Percentiles rank a stretch among this genome's conserved stretches.
phyloP scores from a whole-genome alignment of 169 alveolate genomes.

The Perkinsus marinus region DNA sequence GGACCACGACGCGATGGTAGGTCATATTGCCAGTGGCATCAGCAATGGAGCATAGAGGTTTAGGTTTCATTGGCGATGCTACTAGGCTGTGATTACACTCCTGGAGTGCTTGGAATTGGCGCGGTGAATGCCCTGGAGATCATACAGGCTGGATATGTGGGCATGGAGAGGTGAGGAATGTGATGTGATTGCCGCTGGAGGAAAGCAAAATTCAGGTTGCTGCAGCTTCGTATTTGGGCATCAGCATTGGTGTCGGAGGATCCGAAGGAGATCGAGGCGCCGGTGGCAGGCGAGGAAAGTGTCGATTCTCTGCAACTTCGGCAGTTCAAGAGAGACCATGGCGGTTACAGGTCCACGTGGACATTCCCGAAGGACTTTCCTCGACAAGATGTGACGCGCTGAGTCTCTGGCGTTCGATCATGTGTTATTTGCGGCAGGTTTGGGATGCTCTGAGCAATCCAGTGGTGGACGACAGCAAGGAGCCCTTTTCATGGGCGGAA shows the following conservation, averaged over 20 bases:
- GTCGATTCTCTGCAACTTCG: constrained; percentile 7
- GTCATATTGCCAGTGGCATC: neutral
- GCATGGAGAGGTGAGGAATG: neutral
- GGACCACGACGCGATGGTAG: constrained; percentile 53
- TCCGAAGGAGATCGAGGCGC: constrained; percentile 2
- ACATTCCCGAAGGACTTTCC: constrained; percentile 30
- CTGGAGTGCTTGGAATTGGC: constrained; percentile 87
- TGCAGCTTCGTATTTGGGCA: neutral
- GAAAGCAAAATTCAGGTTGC: neutral
- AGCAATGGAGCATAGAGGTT: neutral
- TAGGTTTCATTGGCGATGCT: constrained; percentile 58
- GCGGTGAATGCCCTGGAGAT: constrained; percentile 86
- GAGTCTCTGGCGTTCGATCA: neutral
- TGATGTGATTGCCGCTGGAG: neutral
- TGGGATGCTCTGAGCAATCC: constrained; percentile 18
- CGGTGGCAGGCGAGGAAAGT: constrained; percentile 1
- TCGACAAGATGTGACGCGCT: neutral
- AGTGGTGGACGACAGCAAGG: constrained; percentile 7
- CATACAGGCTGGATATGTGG: constrained; percentile 49
- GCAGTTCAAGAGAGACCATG: constrained; percentile 16
- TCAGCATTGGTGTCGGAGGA: neutral
- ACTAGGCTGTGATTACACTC: constrained; percentile 85
- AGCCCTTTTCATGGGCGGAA: constrained; percentile 17
- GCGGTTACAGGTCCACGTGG: constrained; percentile 14
- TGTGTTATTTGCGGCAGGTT: neutral